Evolutionary conservation across 2,329 filamentous ascomycete species (phyloP).

Genomic region (Hypoxylon sp.): DNA sequence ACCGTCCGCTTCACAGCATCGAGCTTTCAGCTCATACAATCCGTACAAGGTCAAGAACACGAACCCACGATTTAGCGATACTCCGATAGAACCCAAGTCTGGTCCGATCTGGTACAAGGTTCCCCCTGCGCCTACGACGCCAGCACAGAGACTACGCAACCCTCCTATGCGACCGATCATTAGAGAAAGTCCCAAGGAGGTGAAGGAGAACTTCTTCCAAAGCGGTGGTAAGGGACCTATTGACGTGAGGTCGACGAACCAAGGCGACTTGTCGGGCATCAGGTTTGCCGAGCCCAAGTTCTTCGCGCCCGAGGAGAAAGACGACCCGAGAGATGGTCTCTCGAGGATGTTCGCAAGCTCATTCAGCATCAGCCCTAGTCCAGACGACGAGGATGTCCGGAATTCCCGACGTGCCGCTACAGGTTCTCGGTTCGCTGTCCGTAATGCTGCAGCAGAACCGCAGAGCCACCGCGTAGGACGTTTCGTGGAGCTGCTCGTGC

Average conservation of each 20-base stretch:
- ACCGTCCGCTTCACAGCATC: slow-evolving; percentile 64
- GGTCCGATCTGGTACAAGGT: slow-evolving; percentile 74
- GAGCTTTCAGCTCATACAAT: slow-evolving; percentile 60
- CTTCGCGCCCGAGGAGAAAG: slow-evolving; percentile 41
- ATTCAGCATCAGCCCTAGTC: slow-evolving; percentile 45
- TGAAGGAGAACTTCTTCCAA: slow-evolving; percentile 60
- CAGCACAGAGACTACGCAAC: slow-evolving; percentile 68
- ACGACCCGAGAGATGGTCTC: slow-evolving; percentile 45
- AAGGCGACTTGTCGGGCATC: slow-evolving; percentile 30
- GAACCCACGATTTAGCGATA: slow-evolving; percentile 56
- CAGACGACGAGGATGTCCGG: slow-evolving; percentile 37
- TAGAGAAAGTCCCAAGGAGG: slow-evolving; percentile 54
- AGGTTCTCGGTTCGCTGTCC: slow-evolving; percentile 3
- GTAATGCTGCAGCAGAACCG: background rate
- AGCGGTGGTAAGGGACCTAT: slow-evolving; percentile 34
- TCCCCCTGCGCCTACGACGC: slow-evolving; percentile 72
- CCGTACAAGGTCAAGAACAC: slow-evolving; percentile 50
- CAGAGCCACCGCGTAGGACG: slow-evolving; percentile 38
- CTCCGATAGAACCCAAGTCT: slow-evolving; percentile 53
- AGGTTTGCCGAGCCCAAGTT: slow-evolving; percentile 43
- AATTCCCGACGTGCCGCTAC: slow-evolving; percentile 1
- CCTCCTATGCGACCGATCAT: slow-evolving; percentile 65
- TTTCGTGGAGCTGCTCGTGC: slow-evolving; percentile 38
- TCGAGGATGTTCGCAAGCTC: slow-evolving; percentile 46
- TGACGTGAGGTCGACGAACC: slow-evolving; percentile 32